These are phyloP conservation scores for Epichloe gansuensis DNA, from an alignment of 2,329 filamentous ascomycete species.

Conservation along the genomic window DNA sequence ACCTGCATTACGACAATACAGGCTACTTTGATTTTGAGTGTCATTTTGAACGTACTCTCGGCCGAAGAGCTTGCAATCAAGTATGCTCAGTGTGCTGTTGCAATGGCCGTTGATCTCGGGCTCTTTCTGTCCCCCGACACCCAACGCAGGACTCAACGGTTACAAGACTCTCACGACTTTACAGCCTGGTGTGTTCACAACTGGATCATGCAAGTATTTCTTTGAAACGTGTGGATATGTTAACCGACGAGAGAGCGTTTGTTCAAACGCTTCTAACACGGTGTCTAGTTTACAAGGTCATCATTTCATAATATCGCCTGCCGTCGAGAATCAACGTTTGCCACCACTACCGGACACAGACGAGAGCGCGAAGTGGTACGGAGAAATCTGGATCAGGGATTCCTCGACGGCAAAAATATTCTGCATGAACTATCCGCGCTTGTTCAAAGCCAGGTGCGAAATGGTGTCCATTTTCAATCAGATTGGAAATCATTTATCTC, in stretches of 20 bases:
- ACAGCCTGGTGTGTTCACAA: constrained; percentile 1
- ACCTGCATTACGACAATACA: constrained; percentile 17
- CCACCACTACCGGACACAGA: neutral
- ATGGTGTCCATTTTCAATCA: neutral
- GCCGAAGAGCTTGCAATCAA: neutral
- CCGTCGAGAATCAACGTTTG: neutral
- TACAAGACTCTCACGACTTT: neutral
- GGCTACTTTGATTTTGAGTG: constrained; percentile 14
- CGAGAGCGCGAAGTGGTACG: neutral
- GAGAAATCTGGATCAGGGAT: neutral
- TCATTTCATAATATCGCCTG: neutral
- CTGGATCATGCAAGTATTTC: neutral
- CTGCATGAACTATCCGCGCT: neutral
- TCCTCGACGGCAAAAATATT: neutral
- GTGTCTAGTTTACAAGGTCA: neutral
- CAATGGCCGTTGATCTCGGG: neutral
- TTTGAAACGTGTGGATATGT: neutral
- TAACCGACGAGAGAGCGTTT: neutral
- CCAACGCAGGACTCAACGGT: neutral
- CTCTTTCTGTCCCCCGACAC: neutral
- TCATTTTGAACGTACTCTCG: neutral
- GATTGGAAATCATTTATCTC: neutral
- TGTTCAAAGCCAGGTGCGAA: neutral
- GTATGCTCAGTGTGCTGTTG: neutral
- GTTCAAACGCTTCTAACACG: neutral